Evolutionary conservation across 2,329 filamentous ascomycete genomes (phyloP).

Genomic region (Calonectria pauciramosa): DNA sequence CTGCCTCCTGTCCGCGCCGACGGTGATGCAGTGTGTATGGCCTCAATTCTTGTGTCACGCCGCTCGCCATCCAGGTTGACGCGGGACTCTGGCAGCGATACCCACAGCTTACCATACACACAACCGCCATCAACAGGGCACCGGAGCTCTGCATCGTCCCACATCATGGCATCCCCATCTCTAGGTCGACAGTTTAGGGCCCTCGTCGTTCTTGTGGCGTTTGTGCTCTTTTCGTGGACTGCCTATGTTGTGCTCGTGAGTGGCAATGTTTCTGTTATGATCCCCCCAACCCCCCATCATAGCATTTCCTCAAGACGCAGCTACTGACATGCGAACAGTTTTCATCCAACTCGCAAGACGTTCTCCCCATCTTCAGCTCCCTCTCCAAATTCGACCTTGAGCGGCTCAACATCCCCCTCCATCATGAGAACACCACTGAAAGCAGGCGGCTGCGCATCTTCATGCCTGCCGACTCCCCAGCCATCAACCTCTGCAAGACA

Average conservation of each 20-base stretch:
- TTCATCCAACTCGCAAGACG: not conserved
- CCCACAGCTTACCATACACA: slow-evolving; percentile 26
- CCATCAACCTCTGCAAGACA: slow-evolving; percentile 55
- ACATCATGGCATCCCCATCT: slow-evolving; percentile 4
- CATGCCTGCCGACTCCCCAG: slow-evolving; percentile 54
- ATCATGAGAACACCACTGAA: slow-evolving; percentile 16
- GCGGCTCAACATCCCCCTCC: slow-evolving; percentile 22
- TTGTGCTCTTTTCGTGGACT: slow-evolving; percentile 29
- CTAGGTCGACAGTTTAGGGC: slow-evolving; percentile 20
- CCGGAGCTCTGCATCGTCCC: not conserved
- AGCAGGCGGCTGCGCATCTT: slow-evolving; percentile 52
- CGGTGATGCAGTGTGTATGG: slow-evolving; percentile 29
- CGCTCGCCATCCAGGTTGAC: slow-evolving; percentile 35
- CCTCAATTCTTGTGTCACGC: slow-evolving; percentile 32
- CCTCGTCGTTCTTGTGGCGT: not conserved
- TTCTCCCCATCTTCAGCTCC: not conserved
- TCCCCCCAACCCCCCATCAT: too few relatives aligned
- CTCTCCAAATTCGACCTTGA: slow-evolving; percentile 31
- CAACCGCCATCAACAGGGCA: slow-evolving; percentile 9
- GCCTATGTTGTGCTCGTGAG: slow-evolving; percentile 7
- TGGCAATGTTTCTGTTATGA: too few relatives aligned
- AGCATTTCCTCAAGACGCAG: too few relatives aligned
- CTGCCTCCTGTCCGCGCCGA: not conserved
- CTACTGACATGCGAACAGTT: slow-evolving; percentile 27
- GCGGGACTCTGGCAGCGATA: slow-evolving; percentile 12